Conservation (phyloP, 176 grass and related monocot species). For the Hordeum vulgare region MorexV3_pseudomolecules_assembly NC_058522.1:158135177-158135676, state of each 20-base stretch:
- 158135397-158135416: conserved; percentile 80
- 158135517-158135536: conserved; percentile 76
- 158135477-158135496: conserved; percentile 89
- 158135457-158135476: conserved; percentile 74
- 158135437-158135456: conserved; percentile 89
- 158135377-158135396: conserved; percentile 66
- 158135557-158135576: conserved; percentile 45
- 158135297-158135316: too few relatives aligned
- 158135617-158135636: too few relatives aligned
- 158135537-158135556: conserved; percentile 70
- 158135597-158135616: too few relatives aligned
- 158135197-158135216: too few relatives aligned
- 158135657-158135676: too few relatives aligned
- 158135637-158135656: too few relatives aligned
- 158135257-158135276: too few relatives aligned
- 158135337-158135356: conserved; percentile 49
- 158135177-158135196: too few relatives aligned
- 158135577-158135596: conserved; percentile 42
- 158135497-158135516: conserved; percentile 61
- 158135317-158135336: too few relatives aligned
- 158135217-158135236: too few relatives aligned
- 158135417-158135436: conserved; percentile 50
- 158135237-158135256: too few relatives aligned
- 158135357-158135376: conserved; percentile 59
- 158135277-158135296: too few relatives aligned